These are phyloP conservation scores for Hymenoscyphus repandus DNA, from an alignment of 2,329 filamentous ascomycete species.

Conservation along the genomic window DNA sequence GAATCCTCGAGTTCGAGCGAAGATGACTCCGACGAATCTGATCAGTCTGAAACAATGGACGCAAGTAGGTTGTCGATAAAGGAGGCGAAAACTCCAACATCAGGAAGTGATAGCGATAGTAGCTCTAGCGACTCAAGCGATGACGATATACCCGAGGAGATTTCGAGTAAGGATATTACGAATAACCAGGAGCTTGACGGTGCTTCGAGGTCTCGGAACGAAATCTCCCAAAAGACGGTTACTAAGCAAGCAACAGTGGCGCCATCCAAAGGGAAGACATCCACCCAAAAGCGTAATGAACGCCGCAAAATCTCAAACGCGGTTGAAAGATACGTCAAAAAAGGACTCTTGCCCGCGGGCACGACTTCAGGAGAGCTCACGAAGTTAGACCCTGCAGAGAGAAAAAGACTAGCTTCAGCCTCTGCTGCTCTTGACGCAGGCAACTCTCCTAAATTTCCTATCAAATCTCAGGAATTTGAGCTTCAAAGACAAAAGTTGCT, in stretches of 20 bases:
- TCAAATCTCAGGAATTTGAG: constrained; percentile 38
- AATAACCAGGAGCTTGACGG: no score
- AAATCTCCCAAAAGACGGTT: background rate
- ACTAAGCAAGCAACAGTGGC: constrained; percentile 15
- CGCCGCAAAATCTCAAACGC: constrained; percentile 45
- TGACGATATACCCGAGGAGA: constrained; percentile 36
- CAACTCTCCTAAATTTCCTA: background rate
- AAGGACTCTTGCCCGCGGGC: constrained; percentile 44
- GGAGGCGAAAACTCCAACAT: constrained; percentile 6
- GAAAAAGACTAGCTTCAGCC: constrained; percentile 15
- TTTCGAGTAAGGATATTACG: constrained; percentile 31
- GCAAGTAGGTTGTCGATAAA: constrained; percentile 12
- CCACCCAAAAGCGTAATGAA: constrained; percentile 51
- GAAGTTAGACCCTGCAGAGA: constrained; percentile 29
- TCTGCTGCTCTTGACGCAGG: constrained; percentile 13
- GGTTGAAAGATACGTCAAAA: constrained; percentile 46
- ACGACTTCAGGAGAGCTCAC: constrained; percentile 46
- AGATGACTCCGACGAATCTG: constrained; percentile 14
- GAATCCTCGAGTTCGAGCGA: constrained; percentile 3
- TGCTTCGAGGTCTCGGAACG: no score
- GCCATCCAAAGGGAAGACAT: constrained; percentile 43
- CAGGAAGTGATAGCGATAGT: constrained; percentile 14
- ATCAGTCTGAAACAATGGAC: constrained; percentile 16
- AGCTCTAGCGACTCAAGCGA: constrained; percentile 27
- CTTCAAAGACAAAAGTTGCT: constrained; percentile 46